Conservation (phyloP, 305 asterid genomes). For the Nicotiana rustica region DNA sequence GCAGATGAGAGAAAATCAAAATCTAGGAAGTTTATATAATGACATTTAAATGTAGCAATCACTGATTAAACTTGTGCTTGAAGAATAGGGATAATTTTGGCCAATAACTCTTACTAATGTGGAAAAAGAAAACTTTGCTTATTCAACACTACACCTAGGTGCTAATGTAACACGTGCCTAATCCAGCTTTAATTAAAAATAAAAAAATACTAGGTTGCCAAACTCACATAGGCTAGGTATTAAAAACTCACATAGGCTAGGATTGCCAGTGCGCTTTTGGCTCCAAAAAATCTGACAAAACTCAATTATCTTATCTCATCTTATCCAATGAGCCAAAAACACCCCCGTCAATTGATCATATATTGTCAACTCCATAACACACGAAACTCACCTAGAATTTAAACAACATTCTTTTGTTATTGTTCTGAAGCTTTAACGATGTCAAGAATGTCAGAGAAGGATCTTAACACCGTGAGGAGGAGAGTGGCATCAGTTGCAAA, state of each 20-base stretch:
- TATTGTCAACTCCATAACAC: background rate
- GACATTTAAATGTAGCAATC: no score
- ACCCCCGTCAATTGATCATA: background rate
- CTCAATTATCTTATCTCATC: constrained; percentile 5
- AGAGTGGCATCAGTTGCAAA: constrained; percentile 64
- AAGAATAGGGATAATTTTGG: no score
- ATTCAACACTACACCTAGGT: no score
- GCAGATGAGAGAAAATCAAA: no score
- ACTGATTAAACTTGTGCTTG: no score
- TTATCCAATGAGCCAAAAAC: constrained; percentile 23
- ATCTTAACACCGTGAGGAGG: constrained; percentile 50
- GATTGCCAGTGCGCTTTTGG: background rate
- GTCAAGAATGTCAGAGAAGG: constrained; percentile 54
- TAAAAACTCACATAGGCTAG: background rate
- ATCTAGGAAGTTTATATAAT: no score
- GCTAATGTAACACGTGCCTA: no score
- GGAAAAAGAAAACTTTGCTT: no score
- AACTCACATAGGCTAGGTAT: background rate
- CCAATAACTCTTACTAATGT: no score
- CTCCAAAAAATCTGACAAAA: background rate
- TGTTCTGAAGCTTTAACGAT: constrained; percentile 36
- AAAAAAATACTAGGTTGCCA: background rate
- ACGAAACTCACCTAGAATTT: background rate
- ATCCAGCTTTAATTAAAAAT: no score
- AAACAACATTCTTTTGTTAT: background rate